A percentile compares a stretch with the other conserved stretches of the same genome.
phyloP scores from a whole-genome alignment of 805 yeast genomes.

The Lipomyces chichibuensis region DNA sequence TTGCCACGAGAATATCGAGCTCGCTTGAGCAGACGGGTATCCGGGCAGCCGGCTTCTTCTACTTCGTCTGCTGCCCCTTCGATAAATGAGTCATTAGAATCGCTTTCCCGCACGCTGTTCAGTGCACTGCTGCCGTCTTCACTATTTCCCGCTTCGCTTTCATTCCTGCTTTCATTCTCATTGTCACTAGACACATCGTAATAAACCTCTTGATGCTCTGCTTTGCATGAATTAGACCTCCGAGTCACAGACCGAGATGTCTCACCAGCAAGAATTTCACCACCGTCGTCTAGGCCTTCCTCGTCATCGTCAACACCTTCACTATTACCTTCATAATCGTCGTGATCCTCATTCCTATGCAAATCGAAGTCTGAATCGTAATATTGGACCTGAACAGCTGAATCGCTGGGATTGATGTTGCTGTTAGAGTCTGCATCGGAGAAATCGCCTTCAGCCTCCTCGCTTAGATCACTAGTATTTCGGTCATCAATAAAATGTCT shows the following conservation, averaged over 20 bases:
- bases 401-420: neutral
- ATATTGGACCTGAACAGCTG: neutral
- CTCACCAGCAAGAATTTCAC: neutral
- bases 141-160: neutral
- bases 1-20: neutral
- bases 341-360: constrained; percentile 4
- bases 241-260: neutral
- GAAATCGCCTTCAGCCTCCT: neutral
- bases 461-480: constrained; percentile 3
- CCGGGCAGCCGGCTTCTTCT: neutral
- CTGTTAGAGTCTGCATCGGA: neutral
- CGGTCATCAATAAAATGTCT: constrained; percentile 16
- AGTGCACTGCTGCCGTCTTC: neutral
- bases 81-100: neutral
- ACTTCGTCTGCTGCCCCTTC: neutral
- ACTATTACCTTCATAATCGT: constrained; percentile 1
- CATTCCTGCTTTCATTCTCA: neutral
- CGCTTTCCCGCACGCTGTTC: neutral
- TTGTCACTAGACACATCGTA: neutral
- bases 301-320: constrained; percentile 10
- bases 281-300: neutral
- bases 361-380: constrained; percentile 7
- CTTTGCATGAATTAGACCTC: neutral
- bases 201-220: neutral
- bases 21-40: neutral